phyloP scores from a whole-genome alignment of 768 basidiomycete genomes.

The Naganishia vaughanmartiniae region DNA sequence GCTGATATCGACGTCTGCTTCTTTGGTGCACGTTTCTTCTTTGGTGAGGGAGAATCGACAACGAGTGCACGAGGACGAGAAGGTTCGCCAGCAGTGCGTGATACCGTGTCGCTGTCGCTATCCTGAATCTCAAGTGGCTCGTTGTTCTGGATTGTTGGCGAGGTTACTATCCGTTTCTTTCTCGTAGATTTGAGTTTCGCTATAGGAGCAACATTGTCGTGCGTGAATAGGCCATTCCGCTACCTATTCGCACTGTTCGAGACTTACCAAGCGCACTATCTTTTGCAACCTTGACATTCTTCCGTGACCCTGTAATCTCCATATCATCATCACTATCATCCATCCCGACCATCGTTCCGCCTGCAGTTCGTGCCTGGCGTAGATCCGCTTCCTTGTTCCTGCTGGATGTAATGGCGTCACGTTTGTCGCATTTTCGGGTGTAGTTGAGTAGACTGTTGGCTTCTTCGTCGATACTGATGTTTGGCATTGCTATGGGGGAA shows the following conservation, averaged over 20 bases:
- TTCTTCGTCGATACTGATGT: conserved; percentile 6
- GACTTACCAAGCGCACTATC: background rate
- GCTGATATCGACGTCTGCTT: background rate
- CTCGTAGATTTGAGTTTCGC: conserved; percentile 6
- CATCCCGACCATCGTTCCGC: background rate
- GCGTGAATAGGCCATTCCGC: background rate
- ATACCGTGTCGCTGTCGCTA: background rate
- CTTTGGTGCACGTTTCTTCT: conserved; percentile 21
- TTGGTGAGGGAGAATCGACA: conserved; percentile 20
- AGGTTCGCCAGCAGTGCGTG: background rate
- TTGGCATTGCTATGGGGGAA: background rate
- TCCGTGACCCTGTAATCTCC: conserved; percentile 22
- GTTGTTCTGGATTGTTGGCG: background rate
- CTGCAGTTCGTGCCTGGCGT: background rate
- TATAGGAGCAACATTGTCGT: background rate
- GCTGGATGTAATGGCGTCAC: conserved; percentile 10
- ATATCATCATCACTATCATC: conserved; percentile 15
- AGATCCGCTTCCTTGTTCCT: conserved; percentile 6
- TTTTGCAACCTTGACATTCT: conserved; percentile 13
- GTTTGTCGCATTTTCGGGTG: conserved; percentile 14
- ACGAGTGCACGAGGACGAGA: background rate
- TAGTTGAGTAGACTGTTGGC: background rate
- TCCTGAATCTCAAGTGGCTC: conserved; percentile 12
- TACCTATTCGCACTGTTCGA: background rate
- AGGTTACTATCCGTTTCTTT: background rate